Evolutionary conservation across 2,329 filamentous ascomycete species (phyloP), one percentile per base, ranked within the genome.

Genomic region (Chaetomiaceae sp.): DNA sequence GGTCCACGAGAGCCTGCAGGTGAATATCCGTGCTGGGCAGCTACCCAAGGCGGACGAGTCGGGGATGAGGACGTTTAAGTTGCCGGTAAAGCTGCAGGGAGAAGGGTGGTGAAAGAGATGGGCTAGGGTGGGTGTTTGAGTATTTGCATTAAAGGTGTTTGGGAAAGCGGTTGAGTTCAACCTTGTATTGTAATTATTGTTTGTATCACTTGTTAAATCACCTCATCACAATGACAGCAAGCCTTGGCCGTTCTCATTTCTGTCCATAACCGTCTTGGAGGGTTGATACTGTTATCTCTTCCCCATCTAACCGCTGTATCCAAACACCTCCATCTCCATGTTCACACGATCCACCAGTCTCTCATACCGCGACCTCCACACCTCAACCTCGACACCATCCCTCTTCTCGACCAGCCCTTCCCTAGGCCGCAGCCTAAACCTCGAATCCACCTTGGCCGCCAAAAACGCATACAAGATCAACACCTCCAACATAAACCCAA

Each of bases 401-500:
- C 20, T 13, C 30, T 33, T 46, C 27, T 20, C 38, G n/a, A 17
- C n/a, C n/a, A n/a, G n/a, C n/a, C n/a, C 16, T 16, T 19, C 33
- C 20, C 27, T 34, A 13, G 42, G 40, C 13, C 44, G 44, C 25
- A 31, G 5, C 23, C 47, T 35, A 38, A 58, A 55, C 39, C 51
- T 23, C 2, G 4, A 5, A 38, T 54, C 48, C n/a, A 56, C 6
- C 40, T 51, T 44, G 4, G 50, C 55, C 4, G 78, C 56, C 1
- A 78, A 70, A 61, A 78, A 83, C 35, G 80, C 62, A 27, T 70
- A 69, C 1, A 85, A 70, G 9, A 82, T 74, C 12, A 79, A 60
- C 17, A 82, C 68, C 61, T 87, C 85, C 17, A 85, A 63, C 0
- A 67, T 66, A 59, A 85, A 86, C 62, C 82, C 78, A 64, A 85